Evolutionary conservation across 768 basidiomycete species (phyloP).

Genomic region (Scleroderma citrinum): DNA sequence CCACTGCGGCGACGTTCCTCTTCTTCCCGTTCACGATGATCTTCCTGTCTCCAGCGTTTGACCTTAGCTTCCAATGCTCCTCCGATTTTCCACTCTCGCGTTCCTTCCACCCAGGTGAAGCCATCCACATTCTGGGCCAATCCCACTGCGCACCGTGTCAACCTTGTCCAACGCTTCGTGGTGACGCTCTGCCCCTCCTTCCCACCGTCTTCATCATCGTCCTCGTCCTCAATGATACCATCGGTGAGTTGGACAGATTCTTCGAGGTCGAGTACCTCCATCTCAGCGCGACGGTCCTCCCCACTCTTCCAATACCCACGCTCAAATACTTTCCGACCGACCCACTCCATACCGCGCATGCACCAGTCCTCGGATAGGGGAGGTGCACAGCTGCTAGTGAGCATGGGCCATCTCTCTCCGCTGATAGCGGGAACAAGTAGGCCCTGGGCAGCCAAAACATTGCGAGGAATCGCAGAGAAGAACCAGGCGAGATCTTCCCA

Average conservation of each 20-base stretch:
- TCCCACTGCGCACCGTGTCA: constrained; percentile 62
- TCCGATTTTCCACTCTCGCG: constrained; percentile 57
- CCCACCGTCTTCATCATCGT: constrained; percentile 42
- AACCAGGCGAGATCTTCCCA: constrained; percentile 73
- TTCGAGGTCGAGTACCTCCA: constrained; percentile 68
- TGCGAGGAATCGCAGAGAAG: constrained; percentile 54
- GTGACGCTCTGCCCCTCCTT: constrained; percentile 31
- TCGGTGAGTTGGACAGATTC: constrained; percentile 58
- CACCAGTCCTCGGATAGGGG: constrained; percentile 94
- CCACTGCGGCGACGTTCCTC: constrained; percentile 63
- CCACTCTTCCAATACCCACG: constrained; percentile 90
- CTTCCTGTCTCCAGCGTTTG: constrained; percentile 63
- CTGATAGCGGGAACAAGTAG: constrained; percentile 26
- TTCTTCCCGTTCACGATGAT: constrained; percentile 56
- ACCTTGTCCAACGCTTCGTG: constrained; percentile 65
- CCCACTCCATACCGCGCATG: constrained; percentile 95
- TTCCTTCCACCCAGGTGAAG: constrained; percentile 57
- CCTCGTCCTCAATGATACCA: constrained; percentile 78
- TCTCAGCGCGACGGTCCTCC: constrained; percentile 61
- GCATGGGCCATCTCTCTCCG: constrained; percentile 55
- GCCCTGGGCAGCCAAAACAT: constrained; percentile 43
- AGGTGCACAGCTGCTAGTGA: constrained; percentile 62
- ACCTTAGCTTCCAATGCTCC: constrained; percentile 66
- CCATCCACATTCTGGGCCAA: constrained; percentile 71
- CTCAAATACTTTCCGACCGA: constrained; percentile 83